A percentile compares a stretch with the other conserved stretches of the same genome.
These are phyloP conservation scores for Hygrophoropsis aurantiaca DNA, from an alignment of 768 basidiomycete genomes.

Conservation along the genomic window DNA sequence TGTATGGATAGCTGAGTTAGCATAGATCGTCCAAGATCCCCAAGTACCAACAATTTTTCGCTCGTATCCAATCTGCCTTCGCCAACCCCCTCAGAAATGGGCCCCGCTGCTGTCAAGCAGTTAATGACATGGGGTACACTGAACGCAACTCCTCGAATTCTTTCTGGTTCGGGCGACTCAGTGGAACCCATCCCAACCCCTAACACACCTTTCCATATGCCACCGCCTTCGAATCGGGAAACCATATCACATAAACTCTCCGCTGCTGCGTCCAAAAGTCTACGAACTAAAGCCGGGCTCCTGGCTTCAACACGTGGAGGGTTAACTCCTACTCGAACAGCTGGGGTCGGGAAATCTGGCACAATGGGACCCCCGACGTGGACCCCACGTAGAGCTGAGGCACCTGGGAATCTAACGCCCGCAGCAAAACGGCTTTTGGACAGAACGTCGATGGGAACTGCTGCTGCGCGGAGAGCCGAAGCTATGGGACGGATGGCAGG, in stretches of 20 bases:
- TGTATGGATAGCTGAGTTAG: slow-evolving; percentile 10
- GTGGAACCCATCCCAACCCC: slow-evolving; percentile 41
- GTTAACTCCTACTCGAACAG: slow-evolving; percentile 36
- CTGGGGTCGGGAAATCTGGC: slow-evolving; percentile 38
- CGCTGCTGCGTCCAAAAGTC: slow-evolving; percentile 74
- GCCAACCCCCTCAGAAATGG: slow-evolving; percentile 79
- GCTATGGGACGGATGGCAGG: slow-evolving; percentile 57
- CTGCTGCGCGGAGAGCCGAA: slow-evolving; percentile 63
- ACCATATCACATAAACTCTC: slow-evolving; percentile 79
- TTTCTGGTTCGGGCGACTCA: slow-evolving; percentile 62
- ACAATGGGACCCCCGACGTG: slow-evolving; percentile 79
- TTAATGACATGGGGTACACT: slow-evolving; percentile 98
- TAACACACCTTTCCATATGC: slow-evolving; percentile 75
- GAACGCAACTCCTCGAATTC: slow-evolving; percentile 85
- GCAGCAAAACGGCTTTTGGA: slow-evolving; percentile 78
- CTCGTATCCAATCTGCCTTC: slow-evolving; percentile 87
- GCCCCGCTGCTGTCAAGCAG: slow-evolving; percentile 81
- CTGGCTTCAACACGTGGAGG: slow-evolving; percentile 35
- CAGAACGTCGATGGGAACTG: slow-evolving; percentile 64
- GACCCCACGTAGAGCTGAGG: slow-evolving; percentile 76
- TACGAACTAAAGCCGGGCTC: slow-evolving; percentile 74
- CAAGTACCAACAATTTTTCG: slow-evolving; percentile 57
- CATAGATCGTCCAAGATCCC: slow-evolving; percentile 64
- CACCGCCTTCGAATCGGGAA: slow-evolving; percentile 78
- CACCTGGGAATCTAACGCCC: slow-evolving; percentile 79